Percentiles rank a stretch among this genome's conserved stretches.
Evolutionary conservation across 169 alveolate genomes (phyloP).

Genomic region (Cytauxzoon felis): DNA sequence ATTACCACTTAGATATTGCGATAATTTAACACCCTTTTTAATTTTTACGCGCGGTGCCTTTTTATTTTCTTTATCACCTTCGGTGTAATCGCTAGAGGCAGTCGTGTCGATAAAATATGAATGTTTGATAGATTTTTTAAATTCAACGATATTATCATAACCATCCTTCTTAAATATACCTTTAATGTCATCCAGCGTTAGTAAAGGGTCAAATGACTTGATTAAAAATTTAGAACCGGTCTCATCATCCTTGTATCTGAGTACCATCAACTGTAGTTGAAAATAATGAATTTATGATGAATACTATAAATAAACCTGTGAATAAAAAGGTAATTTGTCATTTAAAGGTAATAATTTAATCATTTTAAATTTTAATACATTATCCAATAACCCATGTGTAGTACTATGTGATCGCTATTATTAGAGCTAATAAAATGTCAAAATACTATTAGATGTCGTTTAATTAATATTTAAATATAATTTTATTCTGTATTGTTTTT

Average conservation of each 20-base stretch:
- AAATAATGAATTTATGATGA: too few species aligned
- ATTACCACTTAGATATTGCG: too few species aligned
- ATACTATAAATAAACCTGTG: conserved; percentile 40
- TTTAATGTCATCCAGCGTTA: background rate
- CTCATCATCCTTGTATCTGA: background rate
- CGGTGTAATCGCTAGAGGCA: too few species aligned
- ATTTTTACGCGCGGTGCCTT: too few species aligned
- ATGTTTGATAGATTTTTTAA: too few species aligned
- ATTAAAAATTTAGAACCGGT: conserved; percentile 14
- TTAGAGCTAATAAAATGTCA: background rate
- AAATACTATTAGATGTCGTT: background rate
- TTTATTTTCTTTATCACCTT: too few species aligned
- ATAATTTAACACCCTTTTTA: too few species aligned
- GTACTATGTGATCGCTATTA: background rate
- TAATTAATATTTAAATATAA: background rate
- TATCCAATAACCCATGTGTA: conserved; percentile 5
- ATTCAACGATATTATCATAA: background rate
- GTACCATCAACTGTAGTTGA: background rate
- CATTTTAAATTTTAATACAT: background rate
- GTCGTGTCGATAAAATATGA: too few species aligned
- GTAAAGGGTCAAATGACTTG: conserved; percentile 27
- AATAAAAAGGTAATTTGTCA: conserved; percentile 44
- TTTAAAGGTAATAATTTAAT: too few species aligned
- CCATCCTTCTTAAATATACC: background rate
- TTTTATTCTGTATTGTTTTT: background rate